phyloP scores from a whole-genome alignment of 148 eudicot species.

The Persicaria maculosa region DNA sequence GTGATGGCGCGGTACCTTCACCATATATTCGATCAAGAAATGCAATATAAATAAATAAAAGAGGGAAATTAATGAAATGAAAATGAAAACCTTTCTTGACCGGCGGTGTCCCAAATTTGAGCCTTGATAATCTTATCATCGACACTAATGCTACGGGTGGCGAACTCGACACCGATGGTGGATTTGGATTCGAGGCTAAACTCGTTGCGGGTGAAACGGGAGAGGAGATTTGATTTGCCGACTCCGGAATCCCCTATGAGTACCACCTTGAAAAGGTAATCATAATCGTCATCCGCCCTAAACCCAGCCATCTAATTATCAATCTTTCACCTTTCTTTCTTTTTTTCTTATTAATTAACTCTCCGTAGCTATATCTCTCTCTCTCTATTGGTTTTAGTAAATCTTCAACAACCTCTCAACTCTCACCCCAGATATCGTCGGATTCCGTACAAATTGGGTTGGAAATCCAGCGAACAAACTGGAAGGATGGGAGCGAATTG shows the following conservation, averaged over 20 bases:
- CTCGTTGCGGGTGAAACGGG: constrained; percentile 41
- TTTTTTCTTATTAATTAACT: neutral
- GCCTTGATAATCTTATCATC: constrained; percentile 65
- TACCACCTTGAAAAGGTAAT: constrained; percentile 35
- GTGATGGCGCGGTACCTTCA: constrained; percentile 77
- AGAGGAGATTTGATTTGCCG: constrained; percentile 34
- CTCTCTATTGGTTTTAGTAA: neutral
- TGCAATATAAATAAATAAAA: neutral
- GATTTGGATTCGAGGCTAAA: constrained; percentile 61
- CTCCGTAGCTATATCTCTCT: neutral
- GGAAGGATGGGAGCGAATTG: too few relatives aligned
- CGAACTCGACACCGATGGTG: constrained; percentile 62
- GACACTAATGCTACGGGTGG: constrained; percentile 54
- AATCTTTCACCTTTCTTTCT: neutral
- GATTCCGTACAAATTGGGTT: too few relatives aligned
- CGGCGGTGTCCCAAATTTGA: constrained; percentile 72
- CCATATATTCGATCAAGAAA: neutral
- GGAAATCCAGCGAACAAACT: too few relatives aligned
- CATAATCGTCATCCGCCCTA: constrained; percentile 35
- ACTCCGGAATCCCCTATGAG: constrained; percentile 36
- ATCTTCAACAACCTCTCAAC: neutral
- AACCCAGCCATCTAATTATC: constrained; percentile 23
- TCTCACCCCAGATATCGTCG: neutral
- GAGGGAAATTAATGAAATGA: neutral
- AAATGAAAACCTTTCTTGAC: constrained; percentile 49